These are phyloP conservation scores for Camelina laxa DNA, from an alignment of 345 rosid species.

Conservation along the genomic window DNA sequence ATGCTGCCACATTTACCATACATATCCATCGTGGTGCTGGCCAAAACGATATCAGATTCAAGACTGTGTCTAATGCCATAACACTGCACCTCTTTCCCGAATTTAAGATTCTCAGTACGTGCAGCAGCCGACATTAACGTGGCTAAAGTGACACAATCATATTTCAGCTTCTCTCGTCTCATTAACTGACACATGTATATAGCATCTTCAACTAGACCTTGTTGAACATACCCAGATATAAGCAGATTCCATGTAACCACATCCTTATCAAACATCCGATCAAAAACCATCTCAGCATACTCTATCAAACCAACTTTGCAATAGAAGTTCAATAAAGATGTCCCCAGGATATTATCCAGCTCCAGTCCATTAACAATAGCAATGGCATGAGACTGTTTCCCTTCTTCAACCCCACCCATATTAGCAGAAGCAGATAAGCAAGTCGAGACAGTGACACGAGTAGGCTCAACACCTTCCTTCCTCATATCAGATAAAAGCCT, in stretches of 20 bases:
- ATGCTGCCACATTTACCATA: conserved; percentile 67
- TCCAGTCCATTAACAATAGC: conserved; percentile 60
- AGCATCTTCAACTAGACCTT: conserved; percentile 57
- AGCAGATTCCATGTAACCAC: conserved; percentile 83
- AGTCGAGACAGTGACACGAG: conserved; percentile 63
- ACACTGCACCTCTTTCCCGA: conserved; percentile 70
- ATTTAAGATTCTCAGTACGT: conserved; percentile 45
- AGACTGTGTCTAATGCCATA: conserved; percentile 66
- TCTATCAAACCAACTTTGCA: conserved; percentile 69
- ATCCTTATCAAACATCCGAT: conserved; percentile 59
- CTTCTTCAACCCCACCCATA: conserved; percentile 65
- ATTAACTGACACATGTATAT: conserved; percentile 56
- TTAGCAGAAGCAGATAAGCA: conserved; percentile 75
- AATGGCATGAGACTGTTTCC: conserved; percentile 77
- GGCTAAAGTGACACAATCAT: conserved; percentile 69
- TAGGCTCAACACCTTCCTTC: conserved; percentile 58
- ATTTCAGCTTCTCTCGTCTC: conserved; percentile 59
- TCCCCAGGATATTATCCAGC: conserved; percentile 66
- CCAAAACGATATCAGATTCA: conserved; percentile 59
- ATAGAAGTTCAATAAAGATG: conserved; percentile 73
- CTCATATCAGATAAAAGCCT: conserved; percentile 56
- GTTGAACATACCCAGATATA: conserved; percentile 62
- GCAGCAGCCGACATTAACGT: conserved; percentile 66
- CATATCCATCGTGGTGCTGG: conserved; percentile 58
- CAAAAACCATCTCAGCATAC: conserved; percentile 67